phyloP scores from a whole-genome alignment of 768 basidiomycete species.

The Leccinum barrowsii region DNA sequence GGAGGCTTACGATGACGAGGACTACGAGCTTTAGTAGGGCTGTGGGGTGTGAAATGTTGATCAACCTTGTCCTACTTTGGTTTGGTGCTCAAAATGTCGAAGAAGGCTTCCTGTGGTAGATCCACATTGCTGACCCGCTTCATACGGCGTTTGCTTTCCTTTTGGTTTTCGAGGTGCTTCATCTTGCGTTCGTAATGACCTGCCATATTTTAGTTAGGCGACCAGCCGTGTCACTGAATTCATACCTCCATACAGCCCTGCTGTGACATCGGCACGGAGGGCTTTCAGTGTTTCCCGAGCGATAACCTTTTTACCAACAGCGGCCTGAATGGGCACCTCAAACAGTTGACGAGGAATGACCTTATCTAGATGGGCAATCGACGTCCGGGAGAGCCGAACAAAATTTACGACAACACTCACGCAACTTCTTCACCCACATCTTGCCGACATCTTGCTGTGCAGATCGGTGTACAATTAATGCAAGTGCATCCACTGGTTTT shows the following conservation, averaged over 20 bases:
- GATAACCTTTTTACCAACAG: conserved; percentile 80
- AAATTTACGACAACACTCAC: conserved; percentile 43
- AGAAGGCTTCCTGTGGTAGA: conserved; percentile 95
- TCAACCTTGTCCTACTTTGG: conserved; percentile 20
- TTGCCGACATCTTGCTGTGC: conserved; percentile 71
- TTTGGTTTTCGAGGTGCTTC: conserved; percentile 85
- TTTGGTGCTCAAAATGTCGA: conserved; percentile 74
- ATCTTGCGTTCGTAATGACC: conserved; percentile 93
- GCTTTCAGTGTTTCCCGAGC: conserved; percentile 88
- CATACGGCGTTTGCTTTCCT: conserved; percentile 87
- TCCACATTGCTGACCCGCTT: conserved; percentile 86
- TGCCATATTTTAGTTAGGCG: conserved; percentile 17
- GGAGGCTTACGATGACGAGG: conserved; percentile 94
- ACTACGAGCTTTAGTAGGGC: conserved; percentile 57
- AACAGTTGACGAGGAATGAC: conserved; percentile 92
- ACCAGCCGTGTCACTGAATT: neutral
- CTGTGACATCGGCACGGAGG: conserved; percentile 87
- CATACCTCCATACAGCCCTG: conserved; percentile 84
- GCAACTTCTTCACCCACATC: conserved; percentile 88
- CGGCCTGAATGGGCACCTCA: conserved; percentile 94
- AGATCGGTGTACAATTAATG: conserved; percentile 85
- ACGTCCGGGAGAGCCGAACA: neutral
- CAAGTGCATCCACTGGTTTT: conserved; percentile 89
- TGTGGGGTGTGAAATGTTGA: neutral
- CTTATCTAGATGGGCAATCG: conserved; percentile 52